These are phyloP conservation scores for Tetraselmis chui DNA, from an alignment of 139 green algal species.

Conservation along the genomic window DNA sequence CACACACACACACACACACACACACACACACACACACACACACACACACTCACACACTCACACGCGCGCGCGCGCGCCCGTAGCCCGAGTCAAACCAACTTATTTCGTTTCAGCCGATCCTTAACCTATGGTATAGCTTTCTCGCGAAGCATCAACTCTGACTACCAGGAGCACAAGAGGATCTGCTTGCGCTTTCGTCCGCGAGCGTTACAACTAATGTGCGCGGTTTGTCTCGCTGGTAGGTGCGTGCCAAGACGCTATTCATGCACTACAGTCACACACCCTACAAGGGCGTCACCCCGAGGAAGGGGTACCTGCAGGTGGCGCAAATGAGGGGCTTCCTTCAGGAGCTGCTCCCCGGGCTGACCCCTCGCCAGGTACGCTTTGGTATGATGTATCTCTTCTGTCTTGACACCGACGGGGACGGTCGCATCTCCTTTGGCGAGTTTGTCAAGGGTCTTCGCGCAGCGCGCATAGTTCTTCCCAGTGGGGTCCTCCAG, in stretches of 20 bases:
- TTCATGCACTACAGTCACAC: not conserved
- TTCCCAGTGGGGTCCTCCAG: not conserved
- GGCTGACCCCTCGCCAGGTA: not conserved
- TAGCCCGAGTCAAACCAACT: too few species aligned
- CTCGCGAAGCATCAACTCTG: too few species aligned
- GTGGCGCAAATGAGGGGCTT: not conserved
- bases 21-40: too few species aligned
- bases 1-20: too few species aligned
- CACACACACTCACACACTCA: too few species aligned
- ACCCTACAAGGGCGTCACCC: not conserved
- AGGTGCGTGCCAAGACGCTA: not conserved
- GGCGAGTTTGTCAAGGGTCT: constrained; percentile 21
- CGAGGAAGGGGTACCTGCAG: not conserved
- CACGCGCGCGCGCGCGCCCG: too few species aligned
- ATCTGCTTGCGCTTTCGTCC: too few species aligned
- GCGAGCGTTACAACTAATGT: too few species aligned
- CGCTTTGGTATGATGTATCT: not conserved
- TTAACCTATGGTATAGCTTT: too few species aligned
- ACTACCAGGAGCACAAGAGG: too few species aligned
- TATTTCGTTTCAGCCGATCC: too few species aligned
- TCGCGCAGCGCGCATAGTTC: not conserved
- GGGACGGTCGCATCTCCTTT: constrained; percentile 29
- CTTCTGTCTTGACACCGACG: constrained; percentile 26
- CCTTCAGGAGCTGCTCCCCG: not conserved
- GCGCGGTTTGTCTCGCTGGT: too few species aligned